phyloP scores from a whole-genome alignment of 352 stramenopile genomes.

The Phytophthora pini region DNA sequence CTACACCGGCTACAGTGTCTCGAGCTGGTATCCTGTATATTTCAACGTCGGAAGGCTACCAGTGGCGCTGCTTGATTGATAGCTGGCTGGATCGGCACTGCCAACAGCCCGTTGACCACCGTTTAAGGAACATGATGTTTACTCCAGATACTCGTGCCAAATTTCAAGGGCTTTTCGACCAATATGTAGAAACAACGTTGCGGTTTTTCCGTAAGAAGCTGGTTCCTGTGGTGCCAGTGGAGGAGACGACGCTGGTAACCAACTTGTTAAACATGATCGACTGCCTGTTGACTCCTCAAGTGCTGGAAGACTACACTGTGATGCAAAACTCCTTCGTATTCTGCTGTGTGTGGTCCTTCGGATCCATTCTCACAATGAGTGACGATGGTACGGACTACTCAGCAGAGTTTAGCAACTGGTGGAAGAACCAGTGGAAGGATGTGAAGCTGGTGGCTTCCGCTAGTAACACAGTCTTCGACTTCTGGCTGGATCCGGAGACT shows the following conservation, averaged over 20 bases:
- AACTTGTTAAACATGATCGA: constrained; percentile 96
- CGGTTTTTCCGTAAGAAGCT: constrained; percentile 95
- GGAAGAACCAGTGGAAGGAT: constrained; percentile 95
- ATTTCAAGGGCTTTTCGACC: constrained; percentile 90
- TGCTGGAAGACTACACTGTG: constrained; percentile 78
- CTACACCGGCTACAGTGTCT: constrained; percentile 95
- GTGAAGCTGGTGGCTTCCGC: constrained; percentile 94
- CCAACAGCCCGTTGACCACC: constrained; percentile 66
- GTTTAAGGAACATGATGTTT: constrained; percentile 80
- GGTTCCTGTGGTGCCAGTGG: constrained; percentile 90
- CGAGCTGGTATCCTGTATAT: constrained; percentile 97
- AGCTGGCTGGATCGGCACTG: constrained; percentile 90
- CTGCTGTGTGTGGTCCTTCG: constrained; percentile 96
- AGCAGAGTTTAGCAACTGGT: constrained; percentile 95
- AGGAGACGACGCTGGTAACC: constrained; percentile 94
- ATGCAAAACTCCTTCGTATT: constrained; percentile 96
- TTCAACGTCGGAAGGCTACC: constrained; percentile 94
- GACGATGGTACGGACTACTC: constrained; percentile 96
- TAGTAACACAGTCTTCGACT: constrained; percentile 97
- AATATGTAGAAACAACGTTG: constrained; percentile 93
- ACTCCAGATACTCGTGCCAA: constrained; percentile 76
- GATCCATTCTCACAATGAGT: constrained; percentile 91
- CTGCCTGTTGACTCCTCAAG: constrained; percentile 82
- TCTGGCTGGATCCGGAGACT: constrained; percentile 94
- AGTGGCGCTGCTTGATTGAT: constrained; percentile 95